Base-by-base conservation (phyloP, 1,284 basidiomycete species). In the Inonotus obliquus region DNA sequence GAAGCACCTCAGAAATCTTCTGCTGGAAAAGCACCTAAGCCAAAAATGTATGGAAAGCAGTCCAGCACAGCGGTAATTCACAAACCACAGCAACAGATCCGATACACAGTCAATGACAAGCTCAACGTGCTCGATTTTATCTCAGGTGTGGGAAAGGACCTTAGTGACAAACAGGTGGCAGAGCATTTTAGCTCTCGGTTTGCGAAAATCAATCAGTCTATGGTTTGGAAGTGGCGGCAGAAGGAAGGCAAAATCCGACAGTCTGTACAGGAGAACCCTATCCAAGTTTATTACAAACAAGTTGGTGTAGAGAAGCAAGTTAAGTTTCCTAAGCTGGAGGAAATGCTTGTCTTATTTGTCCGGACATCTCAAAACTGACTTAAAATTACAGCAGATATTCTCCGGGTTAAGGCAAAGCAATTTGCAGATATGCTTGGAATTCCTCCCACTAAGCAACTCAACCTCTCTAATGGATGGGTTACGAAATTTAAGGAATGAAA, bases 91-190 rank as follows among this genome's bases (percentile, higher is more conserved):
- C 25, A 59, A 25, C 17, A 47, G 21, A 9, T 38, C 10, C 19
- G 10, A 17, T 44, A 49, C 27, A 59, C 57, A 4, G 11, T 37
- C 21, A n/a, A 23, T 4, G 45, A 59, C 27, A 59, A 59, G 35
- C 47, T 59, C 4, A 21, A 52, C 25, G 37, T 59, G n/a, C 13
- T 47, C 21, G 55, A 57, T 45, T 57, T 45, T 47, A n/a, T n/a
- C 10, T 11, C 17, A 21, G 38, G 41, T 4, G 38, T 9, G 11
- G 55, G 55, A 41, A 45, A 57, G 27, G 19, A n/a, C 55, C 29
- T 45, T 13, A 13, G 21, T 41, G 21, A 57, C 11, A 21, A 21
- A 14, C 44, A 47, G 23, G n/a, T 47, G 21, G 55, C 39, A 13
- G 21, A 47, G 21, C 37, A 57, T 29, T 57, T 57, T 27, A 19